Evolutionary conservation across 2,329 filamentous ascomycete genomes (phyloP).

Genomic region (Aspergillus quadricinctus): DNA sequence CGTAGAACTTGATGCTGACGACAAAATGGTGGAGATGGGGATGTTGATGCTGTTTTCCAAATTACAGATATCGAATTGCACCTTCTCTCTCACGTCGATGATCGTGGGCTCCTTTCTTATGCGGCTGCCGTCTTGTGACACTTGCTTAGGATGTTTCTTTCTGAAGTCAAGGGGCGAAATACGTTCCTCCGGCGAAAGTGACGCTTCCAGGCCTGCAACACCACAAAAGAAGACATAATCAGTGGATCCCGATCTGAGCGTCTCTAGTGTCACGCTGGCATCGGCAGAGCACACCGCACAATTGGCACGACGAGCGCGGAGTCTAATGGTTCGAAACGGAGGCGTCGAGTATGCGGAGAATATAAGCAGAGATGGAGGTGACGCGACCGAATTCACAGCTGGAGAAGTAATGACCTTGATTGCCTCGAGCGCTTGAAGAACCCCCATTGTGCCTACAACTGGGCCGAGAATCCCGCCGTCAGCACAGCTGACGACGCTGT

Average conservation of each 20-base stretch:
- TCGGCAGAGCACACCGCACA: slow-evolving; percentile 73
- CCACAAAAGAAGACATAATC: slow-evolving; percentile 90
- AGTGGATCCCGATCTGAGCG: slow-evolving; percentile 60
- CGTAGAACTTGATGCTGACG: slow-evolving; percentile 5
- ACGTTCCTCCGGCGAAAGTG: slow-evolving; percentile 62
- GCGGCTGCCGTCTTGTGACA: slow-evolving; percentile 3
- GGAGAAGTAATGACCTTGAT: slow-evolving; percentile 68
- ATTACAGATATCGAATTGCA: slow-evolving; percentile 76
- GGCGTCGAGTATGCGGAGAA: slow-evolving; percentile 42
- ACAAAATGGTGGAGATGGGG: slow-evolving; percentile 41
- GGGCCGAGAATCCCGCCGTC: slow-evolving; percentile 91
- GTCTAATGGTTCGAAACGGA: slow-evolving; percentile 67
- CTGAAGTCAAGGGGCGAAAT: slow-evolving; percentile 62
- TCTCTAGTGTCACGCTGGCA: slow-evolving; percentile 59
- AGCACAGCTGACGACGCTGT: slow-evolving; percentile 78
- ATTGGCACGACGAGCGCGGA: slow-evolving; percentile 63
- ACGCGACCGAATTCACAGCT: slow-evolving; percentile 18
- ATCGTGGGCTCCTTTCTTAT: slow-evolving; percentile 50
- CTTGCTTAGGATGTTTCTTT: slow-evolving; percentile 9
- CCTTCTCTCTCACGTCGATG: slow-evolving; percentile 78
- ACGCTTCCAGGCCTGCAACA: slow-evolving; percentile 48
- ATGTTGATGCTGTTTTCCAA: slow-evolving; percentile 68
- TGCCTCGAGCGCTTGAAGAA: slow-evolving; percentile 83
- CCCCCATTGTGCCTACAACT: slow-evolving; percentile 88
- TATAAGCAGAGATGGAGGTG: slow-evolving; percentile 35